These are phyloP conservation scores for Calonectria leucothoes DNA, from an alignment of 2,329 filamentous ascomycete genomes.

Conservation along the genomic window DNA sequence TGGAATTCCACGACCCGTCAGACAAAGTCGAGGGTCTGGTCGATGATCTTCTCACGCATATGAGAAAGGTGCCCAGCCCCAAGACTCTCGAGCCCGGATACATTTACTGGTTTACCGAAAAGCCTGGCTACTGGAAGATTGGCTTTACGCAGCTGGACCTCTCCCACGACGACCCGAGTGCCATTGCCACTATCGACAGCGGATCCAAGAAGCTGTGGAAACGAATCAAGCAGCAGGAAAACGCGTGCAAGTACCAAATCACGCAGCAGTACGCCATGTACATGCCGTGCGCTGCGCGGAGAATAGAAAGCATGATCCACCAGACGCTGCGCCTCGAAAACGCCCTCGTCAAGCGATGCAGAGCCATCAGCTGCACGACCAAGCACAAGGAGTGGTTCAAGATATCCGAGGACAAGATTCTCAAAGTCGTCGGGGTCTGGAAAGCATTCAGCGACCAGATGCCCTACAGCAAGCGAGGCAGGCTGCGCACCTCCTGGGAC, in stretches of 20 bases:
- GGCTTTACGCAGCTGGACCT: background rate
- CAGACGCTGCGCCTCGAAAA: background rate
- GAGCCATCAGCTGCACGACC: background rate
- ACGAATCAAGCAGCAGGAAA: background rate
- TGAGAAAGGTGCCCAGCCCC: background rate
- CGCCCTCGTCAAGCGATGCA: background rate
- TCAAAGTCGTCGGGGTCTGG: background rate
- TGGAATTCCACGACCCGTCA: background rate
- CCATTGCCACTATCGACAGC: background rate
- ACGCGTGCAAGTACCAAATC: background rate
- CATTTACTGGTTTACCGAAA: background rate
- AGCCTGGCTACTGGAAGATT: background rate
- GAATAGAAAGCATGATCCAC: background rate
- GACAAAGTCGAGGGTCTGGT: background rate
- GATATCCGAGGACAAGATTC: background rate
- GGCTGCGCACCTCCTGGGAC: background rate
- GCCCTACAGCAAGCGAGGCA: background rate
- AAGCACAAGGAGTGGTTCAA: background rate
- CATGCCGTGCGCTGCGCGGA: background rate
- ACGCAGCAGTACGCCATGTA: background rate
- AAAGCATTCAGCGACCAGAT: background rate
- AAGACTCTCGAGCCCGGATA: background rate
- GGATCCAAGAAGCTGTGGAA: background rate
- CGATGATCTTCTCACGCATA: background rate
- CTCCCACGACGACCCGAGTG: background rate